Evolutionary conservation across 495 filamentous ascomycete species (phyloP).

Genomic region (Rhizodiscina lignyota): DNA sequence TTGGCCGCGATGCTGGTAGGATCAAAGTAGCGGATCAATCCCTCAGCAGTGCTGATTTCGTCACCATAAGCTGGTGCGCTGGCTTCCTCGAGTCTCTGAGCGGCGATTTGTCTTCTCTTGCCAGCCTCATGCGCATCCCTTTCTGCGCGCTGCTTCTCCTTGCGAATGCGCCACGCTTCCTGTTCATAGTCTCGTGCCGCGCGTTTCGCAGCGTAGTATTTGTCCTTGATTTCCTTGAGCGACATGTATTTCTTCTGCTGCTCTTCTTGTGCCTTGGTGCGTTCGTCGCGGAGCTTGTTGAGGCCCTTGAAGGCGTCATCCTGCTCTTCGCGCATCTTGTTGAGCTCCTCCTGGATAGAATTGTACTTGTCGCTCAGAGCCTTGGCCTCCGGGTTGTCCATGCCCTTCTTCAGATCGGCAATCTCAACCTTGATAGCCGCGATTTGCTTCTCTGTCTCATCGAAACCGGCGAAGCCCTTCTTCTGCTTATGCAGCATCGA

Average conservation of each 20-base stretch:
- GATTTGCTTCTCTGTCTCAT: constrained; percentile 68
- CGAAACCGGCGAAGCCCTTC: constrained; percentile 75
- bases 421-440: constrained; percentile 72
- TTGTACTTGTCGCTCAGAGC: constrained; percentile 68
- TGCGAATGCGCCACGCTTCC: constrained; percentile 51
- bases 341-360: constrained; percentile 64
- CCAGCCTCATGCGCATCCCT: constrained; percentile 56
- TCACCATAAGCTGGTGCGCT: constrained; percentile 75
- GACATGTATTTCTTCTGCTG: constrained; percentile 70
- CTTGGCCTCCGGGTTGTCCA: constrained; percentile 87
- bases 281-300: constrained; percentile 74
- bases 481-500: constrained; percentile 68
- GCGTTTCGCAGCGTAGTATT: constrained; percentile 59
- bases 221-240: constrained; percentile 72
- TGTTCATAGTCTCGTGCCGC: constrained; percentile 68
- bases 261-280: constrained; percentile 59
- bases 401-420: constrained; percentile 61
- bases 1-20: constrained; percentile 50
- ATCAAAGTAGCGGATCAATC: constrained; percentile 79
- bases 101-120: constrained; percentile 67
- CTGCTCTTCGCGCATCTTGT: constrained; percentile 76
- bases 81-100: constrained; percentile 77
- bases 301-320: constrained; percentile 75
- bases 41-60: constrained; percentile 75
- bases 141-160: constrained; percentile 66